phyloP scores from a whole-genome alignment of 139 green algal species.

The Microglena sp. region DNA sequence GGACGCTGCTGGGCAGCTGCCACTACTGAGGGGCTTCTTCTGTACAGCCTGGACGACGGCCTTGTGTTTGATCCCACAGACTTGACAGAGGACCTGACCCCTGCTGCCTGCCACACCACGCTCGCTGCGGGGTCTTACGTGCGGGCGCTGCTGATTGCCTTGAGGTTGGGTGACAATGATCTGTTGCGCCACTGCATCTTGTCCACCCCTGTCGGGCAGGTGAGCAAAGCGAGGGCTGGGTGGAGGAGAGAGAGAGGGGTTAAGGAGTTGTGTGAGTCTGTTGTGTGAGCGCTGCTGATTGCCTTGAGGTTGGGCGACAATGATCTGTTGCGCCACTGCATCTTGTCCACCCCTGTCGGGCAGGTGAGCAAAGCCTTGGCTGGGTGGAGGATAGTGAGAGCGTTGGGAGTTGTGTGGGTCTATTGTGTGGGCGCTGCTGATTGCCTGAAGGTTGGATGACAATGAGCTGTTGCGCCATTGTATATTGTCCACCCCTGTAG shows the following conservation, averaged over 20 bases:
- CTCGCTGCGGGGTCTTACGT: constrained; percentile 38
- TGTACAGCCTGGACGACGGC: constrained; percentile 76
- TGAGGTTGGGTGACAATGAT: constrained; percentile 62
- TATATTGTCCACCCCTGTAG: constrained; percentile 31
- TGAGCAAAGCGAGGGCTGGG: constrained; percentile 23
- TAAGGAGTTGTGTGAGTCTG: no score
- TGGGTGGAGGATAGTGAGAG: not conserved
- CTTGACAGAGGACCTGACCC: constrained; percentile 83
- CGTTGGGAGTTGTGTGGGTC: not conserved
- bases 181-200: constrained; percentile 30
- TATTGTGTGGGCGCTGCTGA: not conserved
- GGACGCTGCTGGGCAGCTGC: constrained; percentile 75
- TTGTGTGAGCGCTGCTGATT: constrained; percentile 67
- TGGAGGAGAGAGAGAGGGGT: not conserved
- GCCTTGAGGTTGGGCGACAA: constrained; percentile 66
- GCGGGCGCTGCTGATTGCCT: constrained; percentile 64
- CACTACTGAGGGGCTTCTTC: constrained; percentile 82
- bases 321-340: constrained; percentile 23
- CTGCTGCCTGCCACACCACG: constrained; percentile 46
- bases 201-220: constrained; percentile 28
- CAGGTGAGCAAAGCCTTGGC: constrained; percentile 21
- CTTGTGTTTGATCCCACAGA: constrained; percentile 90
- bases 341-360: constrained; percentile 29
- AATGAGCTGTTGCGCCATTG: constrained; percentile 22
- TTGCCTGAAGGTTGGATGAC: constrained; percentile 50